Conservation (phyloP, 129 eudicot species). For the Scalesia atractyloides region DNA sequence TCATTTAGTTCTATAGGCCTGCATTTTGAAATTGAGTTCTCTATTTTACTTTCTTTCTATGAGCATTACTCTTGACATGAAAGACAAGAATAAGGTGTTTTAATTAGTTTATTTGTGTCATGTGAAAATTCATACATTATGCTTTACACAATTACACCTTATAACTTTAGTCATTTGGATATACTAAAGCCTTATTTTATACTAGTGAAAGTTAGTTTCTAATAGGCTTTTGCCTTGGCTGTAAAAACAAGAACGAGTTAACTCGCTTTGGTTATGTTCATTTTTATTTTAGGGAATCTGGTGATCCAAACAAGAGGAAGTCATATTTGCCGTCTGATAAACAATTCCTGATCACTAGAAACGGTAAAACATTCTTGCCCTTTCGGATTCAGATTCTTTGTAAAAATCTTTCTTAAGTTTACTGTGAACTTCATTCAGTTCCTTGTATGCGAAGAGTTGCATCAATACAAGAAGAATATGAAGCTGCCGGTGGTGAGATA, state of each 20-base stretch:
- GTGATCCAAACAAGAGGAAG: conserved; percentile 93
- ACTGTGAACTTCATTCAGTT: conserved; percentile 43
- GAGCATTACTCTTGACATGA: neutral
- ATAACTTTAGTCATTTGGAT: conserved; percentile 5
- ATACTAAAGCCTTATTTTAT: neutral
- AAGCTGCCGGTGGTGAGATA: conserved; percentile 97
- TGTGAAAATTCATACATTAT: neutral
- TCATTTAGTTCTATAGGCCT: neutral
- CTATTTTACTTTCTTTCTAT: neutral
- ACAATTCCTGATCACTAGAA: conserved; percentile 89
- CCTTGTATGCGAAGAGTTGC: conserved; percentile 96
- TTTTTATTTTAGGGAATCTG: conserved; percentile 70
- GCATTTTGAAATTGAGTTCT: neutral
- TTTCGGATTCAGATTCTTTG: conserved; percentile 17
- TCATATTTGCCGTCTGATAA: conserved; percentile 84
- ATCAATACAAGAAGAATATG: conserved; percentile 89
- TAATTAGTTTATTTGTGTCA: neutral
- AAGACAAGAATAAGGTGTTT: neutral
- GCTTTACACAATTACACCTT: neutral
- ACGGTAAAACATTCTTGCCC: conserved; percentile 45
- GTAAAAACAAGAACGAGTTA: conserved; percentile 7
- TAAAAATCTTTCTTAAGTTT: neutral
- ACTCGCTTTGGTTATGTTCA: neutral
- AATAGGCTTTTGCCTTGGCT: neutral
- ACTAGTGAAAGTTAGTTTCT: conserved; percentile 1